phyloP scores from a whole-genome alignment of 768 basidiomycete genomes.

The Rhodosporidiobolus odoratus region DNA sequence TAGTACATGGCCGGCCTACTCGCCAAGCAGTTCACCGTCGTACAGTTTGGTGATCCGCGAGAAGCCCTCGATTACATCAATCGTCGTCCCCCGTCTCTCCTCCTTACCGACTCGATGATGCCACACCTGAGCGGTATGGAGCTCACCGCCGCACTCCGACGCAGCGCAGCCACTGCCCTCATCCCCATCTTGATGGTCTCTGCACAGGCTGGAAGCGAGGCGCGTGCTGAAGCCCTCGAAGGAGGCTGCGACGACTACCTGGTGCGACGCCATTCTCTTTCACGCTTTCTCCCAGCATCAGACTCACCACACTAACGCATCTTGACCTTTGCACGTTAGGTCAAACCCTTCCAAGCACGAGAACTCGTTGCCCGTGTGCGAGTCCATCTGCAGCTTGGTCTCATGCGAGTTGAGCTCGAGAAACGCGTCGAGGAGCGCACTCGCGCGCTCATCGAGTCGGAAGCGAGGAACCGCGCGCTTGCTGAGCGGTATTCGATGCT shows the following conservation, averaged over 20 bases:
- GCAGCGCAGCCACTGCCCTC: constrained; percentile 12
- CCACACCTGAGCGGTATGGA: constrained; percentile 12
- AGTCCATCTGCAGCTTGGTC: constrained; percentile 34
- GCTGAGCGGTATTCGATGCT: constrained; percentile 34
- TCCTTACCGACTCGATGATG: constrained; percentile 27
- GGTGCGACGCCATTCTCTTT: neutral
- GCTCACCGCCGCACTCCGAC: constrained; percentile 21
- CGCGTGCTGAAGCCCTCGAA: constrained; percentile 30
- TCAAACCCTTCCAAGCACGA: constrained; percentile 33
- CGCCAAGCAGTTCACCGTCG: constrained; percentile 23
- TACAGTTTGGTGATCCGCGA: constrained; percentile 19
- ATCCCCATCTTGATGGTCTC: constrained; percentile 36
- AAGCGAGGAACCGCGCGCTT: constrained; percentile 26
- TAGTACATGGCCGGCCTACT: constrained; percentile 27
- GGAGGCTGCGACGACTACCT: constrained; percentile 37
- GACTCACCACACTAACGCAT: too few relatives aligned
- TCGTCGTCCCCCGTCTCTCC: constrained; percentile 13
- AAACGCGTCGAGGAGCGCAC: constrained; percentile 34
- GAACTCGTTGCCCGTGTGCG: constrained; percentile 34
- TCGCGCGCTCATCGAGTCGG: constrained; percentile 29
- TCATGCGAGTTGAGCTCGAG: constrained; percentile 34
- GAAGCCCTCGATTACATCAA: constrained; percentile 29
- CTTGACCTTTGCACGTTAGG: neutral
- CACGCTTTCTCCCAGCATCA: too few relatives aligned
- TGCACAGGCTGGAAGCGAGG: constrained; percentile 30